These are phyloP conservation scores for Fusarium nygamai DNA, from an alignment of 2,329 filamentous ascomycete genomes.

Conservation along the genomic window DNA sequence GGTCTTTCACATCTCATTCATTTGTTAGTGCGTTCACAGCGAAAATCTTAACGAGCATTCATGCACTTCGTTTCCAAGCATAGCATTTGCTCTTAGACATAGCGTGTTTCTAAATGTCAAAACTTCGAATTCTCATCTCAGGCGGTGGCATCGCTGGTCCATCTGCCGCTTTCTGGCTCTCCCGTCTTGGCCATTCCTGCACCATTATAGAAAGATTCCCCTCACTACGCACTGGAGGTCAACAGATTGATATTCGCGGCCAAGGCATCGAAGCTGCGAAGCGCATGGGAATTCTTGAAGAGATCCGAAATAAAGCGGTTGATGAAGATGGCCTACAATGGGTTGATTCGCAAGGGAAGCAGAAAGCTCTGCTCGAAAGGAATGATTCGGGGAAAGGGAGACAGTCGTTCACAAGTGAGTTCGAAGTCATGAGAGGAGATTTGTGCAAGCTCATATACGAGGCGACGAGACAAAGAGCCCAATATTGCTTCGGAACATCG, in stretches of 20 bases:
- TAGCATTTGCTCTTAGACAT: neutral
- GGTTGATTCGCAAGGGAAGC: slow-evolving; percentile 53
- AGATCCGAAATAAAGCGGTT: slow-evolving; percentile 57
- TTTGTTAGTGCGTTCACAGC: neutral
- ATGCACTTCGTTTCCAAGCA: neutral
- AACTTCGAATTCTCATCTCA: slow-evolving; percentile 58
- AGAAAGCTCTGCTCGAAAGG: slow-evolving; percentile 52
- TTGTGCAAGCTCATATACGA: slow-evolving; percentile 62
- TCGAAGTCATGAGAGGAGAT: slow-evolving; percentile 68
- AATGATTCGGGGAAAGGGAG: slow-evolving; percentile 51
- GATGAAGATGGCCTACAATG: slow-evolving; percentile 54
- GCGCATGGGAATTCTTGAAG: slow-evolving; percentile 52
- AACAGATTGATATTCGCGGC: slow-evolving; percentile 58
- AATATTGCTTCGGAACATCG: slow-evolving; percentile 22
- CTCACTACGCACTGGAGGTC: slow-evolving; percentile 51
- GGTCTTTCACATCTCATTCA: neutral
- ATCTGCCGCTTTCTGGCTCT: slow-evolving; percentile 55
- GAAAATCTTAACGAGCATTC: neutral
- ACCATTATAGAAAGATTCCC: slow-evolving; percentile 56
- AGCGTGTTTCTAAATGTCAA: slow-evolving; percentile 3
- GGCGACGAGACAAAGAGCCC: slow-evolving; percentile 39
- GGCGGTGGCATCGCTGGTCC: slow-evolving; percentile 59
- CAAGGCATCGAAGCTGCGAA: slow-evolving; percentile 53
- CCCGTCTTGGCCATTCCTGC: slow-evolving; percentile 48
- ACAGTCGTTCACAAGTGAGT: slow-evolving; percentile 63